Evolutionary conservation across 1,139 yeast species (phyloP).

Genomic region (Blastobotrys petasosporus): DNA sequence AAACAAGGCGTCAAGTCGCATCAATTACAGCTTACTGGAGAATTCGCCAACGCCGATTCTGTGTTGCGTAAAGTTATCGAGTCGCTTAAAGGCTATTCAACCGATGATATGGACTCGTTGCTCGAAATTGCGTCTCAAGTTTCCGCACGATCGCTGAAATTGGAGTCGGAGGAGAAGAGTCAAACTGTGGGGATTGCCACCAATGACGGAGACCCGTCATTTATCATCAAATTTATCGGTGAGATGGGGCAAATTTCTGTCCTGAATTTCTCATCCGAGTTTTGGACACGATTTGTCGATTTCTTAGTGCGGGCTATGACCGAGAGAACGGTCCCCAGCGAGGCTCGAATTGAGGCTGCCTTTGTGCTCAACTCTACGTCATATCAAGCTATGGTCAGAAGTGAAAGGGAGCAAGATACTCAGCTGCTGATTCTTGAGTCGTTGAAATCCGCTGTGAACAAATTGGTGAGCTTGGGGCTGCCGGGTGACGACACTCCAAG

Average conservation of each 20-base stretch:
- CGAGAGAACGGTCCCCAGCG: slow-evolving; percentile 36
- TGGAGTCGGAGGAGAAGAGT: neutral
- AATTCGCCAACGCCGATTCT: slow-evolving; percentile 47
- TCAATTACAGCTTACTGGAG: slow-evolving; percentile 34
- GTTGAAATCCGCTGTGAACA: slow-evolving; percentile 12
- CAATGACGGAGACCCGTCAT: slow-evolving; percentile 19
- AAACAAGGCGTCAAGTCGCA: slow-evolving; percentile 4
- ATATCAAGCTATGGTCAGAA: slow-evolving; percentile 7
- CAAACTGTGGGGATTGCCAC: slow-evolving; percentile 17
- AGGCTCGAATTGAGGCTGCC: slow-evolving; percentile 44
- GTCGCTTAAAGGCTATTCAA: slow-evolving; percentile 4
- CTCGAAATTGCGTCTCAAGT: no score
- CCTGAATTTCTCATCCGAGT: slow-evolving; percentile 27
- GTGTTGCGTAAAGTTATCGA: slow-evolving; percentile 50
- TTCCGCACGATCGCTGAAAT: neutral
- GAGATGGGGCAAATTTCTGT: slow-evolving; percentile 38
- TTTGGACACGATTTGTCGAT: slow-evolving; percentile 43
- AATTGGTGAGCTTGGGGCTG: slow-evolving; percentile 14
- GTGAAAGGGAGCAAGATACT: slow-evolving; percentile 7
- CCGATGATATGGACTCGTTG: no score
- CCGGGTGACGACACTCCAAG: slow-evolving; percentile 21
- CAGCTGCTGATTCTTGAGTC: slow-evolving; percentile 16
- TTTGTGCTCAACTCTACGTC: slow-evolving; percentile 41
- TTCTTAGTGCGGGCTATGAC: slow-evolving; percentile 45
- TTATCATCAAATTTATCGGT: slow-evolving; percentile 31